Base-by-base conservation (phyloP, 2,329 filamentous ascomycete species). In the Cordyceps cicadae region DNA sequence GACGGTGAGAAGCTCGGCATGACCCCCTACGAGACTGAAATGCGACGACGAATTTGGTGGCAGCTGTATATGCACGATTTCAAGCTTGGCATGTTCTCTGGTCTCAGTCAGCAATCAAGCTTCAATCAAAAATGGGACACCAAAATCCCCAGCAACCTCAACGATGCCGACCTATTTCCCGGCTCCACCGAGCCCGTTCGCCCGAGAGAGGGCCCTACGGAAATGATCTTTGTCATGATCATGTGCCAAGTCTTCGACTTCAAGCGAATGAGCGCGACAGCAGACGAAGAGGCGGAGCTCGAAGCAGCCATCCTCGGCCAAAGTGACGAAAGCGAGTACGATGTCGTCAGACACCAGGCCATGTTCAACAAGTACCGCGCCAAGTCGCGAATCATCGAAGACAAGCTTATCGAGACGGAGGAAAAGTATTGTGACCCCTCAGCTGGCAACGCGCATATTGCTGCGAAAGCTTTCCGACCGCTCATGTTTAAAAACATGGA, bases 11-110 rank as follows among this genome's bases (percentile, higher is more conserved):
- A 73, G 19, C 74, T 85, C 6, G 80, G 79, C 1, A 74, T 87
- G 2, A 75, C 80, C 0, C 82, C 84, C 0, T 87, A 87, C 65
- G 85, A 88, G 66, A 81, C 81, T 2, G 85, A 89, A 67, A 87
- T 88, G 77, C 79, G 85, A n/a, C 76, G 86, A 49, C 77, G 86
- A 7, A 75, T 88, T 21, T 89, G 86, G 86, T 87, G 84, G 84
- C 80, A 84, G 67, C 79, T 87, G 29, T 76, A 84, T 54, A 74
- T 86, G 60, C 75, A 83, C 57, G 84, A 87, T 63, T 75, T 79
- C 49, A 81, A 82, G 64, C 80, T 80, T 60, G 83, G 82, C 48
- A 71, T 85, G 61, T 74, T 82, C 61, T 84, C 83, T 5, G 83
- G 83, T 1, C 76, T 86, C 26, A 81, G 76, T 62, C 78, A 81